Base-by-base conservation (phyloP, 2,329 filamentous ascomycete genomes). In the Elsinoe perseae region DNA sequence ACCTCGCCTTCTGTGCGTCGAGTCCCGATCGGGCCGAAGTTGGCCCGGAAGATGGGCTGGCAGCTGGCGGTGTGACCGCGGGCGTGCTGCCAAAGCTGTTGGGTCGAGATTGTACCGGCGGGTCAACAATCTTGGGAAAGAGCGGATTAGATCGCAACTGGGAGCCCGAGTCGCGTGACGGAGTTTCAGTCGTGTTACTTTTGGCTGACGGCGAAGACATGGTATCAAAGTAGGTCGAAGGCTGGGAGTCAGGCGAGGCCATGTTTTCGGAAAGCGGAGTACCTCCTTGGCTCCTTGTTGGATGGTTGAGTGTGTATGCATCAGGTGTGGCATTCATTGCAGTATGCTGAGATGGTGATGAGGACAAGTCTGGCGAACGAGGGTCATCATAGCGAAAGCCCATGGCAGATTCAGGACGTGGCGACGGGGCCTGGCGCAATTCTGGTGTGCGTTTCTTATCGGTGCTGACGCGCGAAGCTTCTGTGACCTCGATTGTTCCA, bases 1-100 rank as follows among this genome's bases (percentile, higher is more conserved):
- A 93, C 36, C 84, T 83, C 57, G 82, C 77, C 65, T 85, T 88
- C 70, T 90, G 84, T 56, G 84, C 82, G 56, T 83, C 71, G 20
- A 87, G 72, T 83, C 86, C 66, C 77, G 80, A 6, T 42, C 81
- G 78, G 61, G 32, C 50, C n/a, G n/a, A n/a, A 12, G 32, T 14
- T 6, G 48, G 27, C 4, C 38, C 34, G 3, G 56, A 56, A 9
- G 55, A 32, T 23, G 57, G 50, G 20, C 53, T 25, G 10, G 57
- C 44, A n/a, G 40, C 40, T 25, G 38, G 18, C 21, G 30, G 21
- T 25, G 53, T 36, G 34, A 20, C 32, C 30, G 42, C 20, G 28
- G 46, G 10, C n/a, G 21, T 32, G 27, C 32, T 21, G 18, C 23
- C 42, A 5, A 25, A 16, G 21, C 38, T 36, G n/a, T 28, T 48